Conservation (phyloP, 306 rosid genomes). For the Pyrus communis region DNA sequence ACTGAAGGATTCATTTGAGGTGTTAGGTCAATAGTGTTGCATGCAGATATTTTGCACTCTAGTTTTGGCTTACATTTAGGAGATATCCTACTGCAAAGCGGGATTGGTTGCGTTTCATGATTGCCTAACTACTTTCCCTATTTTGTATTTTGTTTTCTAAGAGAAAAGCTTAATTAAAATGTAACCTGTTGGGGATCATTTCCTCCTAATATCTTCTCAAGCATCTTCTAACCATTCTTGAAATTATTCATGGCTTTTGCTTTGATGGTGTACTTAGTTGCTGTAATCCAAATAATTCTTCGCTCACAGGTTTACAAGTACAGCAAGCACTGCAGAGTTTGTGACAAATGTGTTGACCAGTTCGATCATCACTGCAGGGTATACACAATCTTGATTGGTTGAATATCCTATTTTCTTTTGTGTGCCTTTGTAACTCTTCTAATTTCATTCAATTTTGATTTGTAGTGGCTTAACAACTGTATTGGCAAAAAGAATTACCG, state of each 20-base stretch:
- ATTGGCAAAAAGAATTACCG: conserved; percentile 82
- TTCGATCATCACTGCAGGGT: conserved; percentile 99
- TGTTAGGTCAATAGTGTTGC: neutral
- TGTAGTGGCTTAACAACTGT: conserved; percentile 98
- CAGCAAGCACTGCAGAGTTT: conserved; percentile 96
- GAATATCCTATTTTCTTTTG: neutral
- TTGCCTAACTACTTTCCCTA: neutral
- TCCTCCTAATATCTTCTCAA: neutral
- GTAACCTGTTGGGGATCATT: conserved; percentile 2
- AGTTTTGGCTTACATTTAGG: neutral
- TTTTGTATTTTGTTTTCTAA: neutral
- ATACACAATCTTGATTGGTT: conserved; percentile 16
- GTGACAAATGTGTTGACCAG: conserved; percentile 88
- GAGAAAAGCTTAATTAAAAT: neutral
- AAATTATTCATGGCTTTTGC: neutral
- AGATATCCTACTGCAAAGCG: neutral
- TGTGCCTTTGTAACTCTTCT: conserved; percentile 12
- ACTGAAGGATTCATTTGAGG: neutral
- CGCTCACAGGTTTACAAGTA: conserved; percentile 81
- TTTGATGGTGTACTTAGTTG: neutral
- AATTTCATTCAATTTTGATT: conserved; percentile 10
- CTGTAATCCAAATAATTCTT: conserved; percentile 5
- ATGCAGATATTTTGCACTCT: conserved; percentile 9
- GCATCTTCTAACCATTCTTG: neutral
- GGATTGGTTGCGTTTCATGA: neutral